A percentile compares a stretch with the other conserved stretches of the same genome.
phyloP scores from a whole-genome alignment of 2,329 filamentous ascomycete genomes.

The Volutella citrinella region DNA sequence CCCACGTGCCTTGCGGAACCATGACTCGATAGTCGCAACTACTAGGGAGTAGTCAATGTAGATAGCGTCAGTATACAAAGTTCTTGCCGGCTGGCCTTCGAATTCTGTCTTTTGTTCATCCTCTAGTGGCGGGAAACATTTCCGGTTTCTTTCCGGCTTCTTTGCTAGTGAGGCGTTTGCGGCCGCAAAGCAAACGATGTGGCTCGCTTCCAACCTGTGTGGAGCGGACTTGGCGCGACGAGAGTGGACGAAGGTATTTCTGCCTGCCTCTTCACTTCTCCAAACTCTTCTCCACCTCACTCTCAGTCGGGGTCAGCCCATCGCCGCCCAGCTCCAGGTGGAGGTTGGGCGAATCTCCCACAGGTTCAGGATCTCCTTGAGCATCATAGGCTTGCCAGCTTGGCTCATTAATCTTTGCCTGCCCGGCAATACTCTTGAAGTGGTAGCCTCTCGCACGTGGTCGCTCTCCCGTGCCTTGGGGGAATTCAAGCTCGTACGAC shows the following conservation, averaged over 20 bases:
- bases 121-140: too few relatives aligned
- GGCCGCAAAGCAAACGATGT: too few relatives aligned
- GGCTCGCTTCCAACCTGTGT: too few relatives aligned
- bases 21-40: too few relatives aligned
- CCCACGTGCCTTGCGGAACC: too few relatives aligned
- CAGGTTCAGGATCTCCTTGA: slow-evolving; percentile 11
- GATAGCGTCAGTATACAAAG: too few relatives aligned
- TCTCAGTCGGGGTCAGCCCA: slow-evolving; percentile 47
- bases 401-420: slow-evolving; percentile 65
- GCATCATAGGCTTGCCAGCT: slow-evolving; percentile 58
- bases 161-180: too few relatives aligned
- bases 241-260: slow-evolving; percentile 13
- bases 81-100: too few relatives aligned
- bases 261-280: slow-evolving; percentile 40
- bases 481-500: slow-evolving; percentile 68
- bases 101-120: too few relatives aligned
- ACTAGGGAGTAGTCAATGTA: too few relatives aligned
- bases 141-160: too few relatives aligned
- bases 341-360: slow-evolving; percentile 15
- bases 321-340: slow-evolving; percentile 25
- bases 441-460: slow-evolving; percentile 82
- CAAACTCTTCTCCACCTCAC: slow-evolving; percentile 47
- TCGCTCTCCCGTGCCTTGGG: slow-evolving; percentile 70
- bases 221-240: too few relatives aligned
- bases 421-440: slow-evolving; percentile 66